phyloP scores from a whole-genome alignment of 2,329 filamentous ascomycete species.

The Talaromyces pinophilus region DNA sequence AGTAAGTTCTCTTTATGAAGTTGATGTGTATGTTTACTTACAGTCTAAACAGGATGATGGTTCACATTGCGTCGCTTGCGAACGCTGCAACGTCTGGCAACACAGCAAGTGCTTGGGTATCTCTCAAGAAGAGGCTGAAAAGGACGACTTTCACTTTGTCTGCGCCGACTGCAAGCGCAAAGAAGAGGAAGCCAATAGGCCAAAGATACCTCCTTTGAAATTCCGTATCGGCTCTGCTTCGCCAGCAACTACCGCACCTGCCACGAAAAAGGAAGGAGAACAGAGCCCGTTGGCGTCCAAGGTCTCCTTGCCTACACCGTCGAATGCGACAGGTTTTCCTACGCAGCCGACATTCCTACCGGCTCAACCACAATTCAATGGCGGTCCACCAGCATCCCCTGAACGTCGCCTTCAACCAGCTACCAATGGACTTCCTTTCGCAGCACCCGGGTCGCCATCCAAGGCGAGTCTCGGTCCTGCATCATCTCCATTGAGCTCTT shows the following conservation, averaged over 20 bases:
- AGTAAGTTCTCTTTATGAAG: constrained; percentile 39
- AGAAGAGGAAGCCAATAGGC: constrained; percentile 61
- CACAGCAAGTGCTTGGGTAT: constrained; percentile 91
- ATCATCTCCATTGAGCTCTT: constrained; percentile 29
- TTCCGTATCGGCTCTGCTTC: constrained; percentile 52
- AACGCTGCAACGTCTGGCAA: constrained; percentile 93
- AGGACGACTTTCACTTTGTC: constrained; percentile 82
- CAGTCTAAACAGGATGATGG: constrained; percentile 69
- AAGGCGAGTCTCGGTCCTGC: constrained; percentile 32
- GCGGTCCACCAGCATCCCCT: constrained; percentile 30
- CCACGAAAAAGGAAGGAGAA: constrained; percentile 27
- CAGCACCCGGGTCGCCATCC: constrained; percentile 37
- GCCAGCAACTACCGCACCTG: constrained; percentile 46
- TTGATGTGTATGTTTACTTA: constrained; percentile 22
- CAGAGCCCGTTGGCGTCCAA: constrained; percentile 28
- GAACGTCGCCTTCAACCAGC: constrained; percentile 34
- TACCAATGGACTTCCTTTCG: constrained; percentile 29
- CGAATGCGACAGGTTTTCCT: neutral
- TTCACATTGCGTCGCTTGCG: constrained; percentile 89
- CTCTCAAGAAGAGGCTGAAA: constrained; percentile 74
- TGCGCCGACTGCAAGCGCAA: constrained; percentile 75
- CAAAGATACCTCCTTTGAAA: constrained; percentile 64
- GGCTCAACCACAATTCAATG: constrained; percentile 14
- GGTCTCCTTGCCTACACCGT: constrained; percentile 12
- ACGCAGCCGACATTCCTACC: constrained; percentile 4